Conservation (phyloP, 495 filamentous ascomycete species). For the Penicillium manginii region DNA sequence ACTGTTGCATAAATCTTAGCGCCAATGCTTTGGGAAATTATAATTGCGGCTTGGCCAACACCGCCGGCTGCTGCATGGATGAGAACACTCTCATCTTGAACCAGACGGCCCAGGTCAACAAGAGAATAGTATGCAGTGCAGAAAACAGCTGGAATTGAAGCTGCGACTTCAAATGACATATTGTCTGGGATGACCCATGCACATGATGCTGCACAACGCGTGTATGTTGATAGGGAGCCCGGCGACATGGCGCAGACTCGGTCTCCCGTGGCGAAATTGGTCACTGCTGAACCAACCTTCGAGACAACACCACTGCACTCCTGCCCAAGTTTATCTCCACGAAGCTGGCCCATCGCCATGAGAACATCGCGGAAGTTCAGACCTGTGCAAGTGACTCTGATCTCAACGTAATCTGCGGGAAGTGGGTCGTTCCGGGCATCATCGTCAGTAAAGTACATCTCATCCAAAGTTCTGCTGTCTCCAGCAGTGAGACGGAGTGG, state of each 20-base stretch:
- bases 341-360: conserved; percentile 40
- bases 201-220: conserved; percentile 28
- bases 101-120: conserved; percentile 35
- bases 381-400: conserved; percentile 33
- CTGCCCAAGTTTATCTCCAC: conserved; percentile 28
- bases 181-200: conserved; percentile 44
- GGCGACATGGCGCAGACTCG: conserved; percentile 54
- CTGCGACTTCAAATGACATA: conserved; percentile 56
- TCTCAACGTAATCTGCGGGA: conserved; percentile 32
- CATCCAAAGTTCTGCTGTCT: conserved; percentile 33
- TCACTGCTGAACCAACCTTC: conserved; percentile 48
- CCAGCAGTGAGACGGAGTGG: conserved; percentile 32
- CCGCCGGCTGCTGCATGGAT: conserved; percentile 64
- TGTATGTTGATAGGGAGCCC: conserved; percentile 36
- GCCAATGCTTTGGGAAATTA: conserved; percentile 57
- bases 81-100: conserved; percentile 57
- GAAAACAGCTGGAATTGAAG: conserved; percentile 62
- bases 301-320: conserved; percentile 41
- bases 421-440: conserved; percentile 13
- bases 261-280: conserved; percentile 52
- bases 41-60: conserved; percentile 66
- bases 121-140: conserved; percentile 63
- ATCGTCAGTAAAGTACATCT: conserved; percentile 41
- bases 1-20: conserved; percentile 65
- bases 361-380: conserved; percentile 47